Percentiles rank a stretch among this genome's conserved stretches.
Evolutionary conservation across 306 rosid genomes (phyloP).

Genomic region (Vigna radiata): DNA sequence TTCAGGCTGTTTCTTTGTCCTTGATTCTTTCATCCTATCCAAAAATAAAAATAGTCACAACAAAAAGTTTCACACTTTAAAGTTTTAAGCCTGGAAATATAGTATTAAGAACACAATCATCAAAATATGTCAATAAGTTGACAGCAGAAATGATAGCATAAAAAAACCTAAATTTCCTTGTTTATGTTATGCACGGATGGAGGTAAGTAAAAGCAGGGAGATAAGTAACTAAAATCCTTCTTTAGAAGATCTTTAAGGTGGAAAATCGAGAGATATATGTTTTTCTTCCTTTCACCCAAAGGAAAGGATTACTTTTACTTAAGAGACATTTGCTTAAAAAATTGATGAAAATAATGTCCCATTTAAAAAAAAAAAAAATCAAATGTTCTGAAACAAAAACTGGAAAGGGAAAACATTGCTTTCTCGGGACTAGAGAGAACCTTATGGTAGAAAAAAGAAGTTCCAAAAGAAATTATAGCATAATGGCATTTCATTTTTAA

Average conservation of each 20-base stretch:
- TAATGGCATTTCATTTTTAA: not conserved
- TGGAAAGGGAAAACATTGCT: not conserved
- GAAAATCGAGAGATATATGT: not conserved
- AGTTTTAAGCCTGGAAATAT: not conserved
- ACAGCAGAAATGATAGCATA: conserved; percentile 20
- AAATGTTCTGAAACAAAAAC: not conserved
- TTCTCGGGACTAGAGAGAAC: conserved; percentile 10
- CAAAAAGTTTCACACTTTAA: conserved; percentile 24
- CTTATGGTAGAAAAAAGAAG: not conserved
- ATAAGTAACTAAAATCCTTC: not conserved
- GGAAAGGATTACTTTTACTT: conserved; percentile 9
- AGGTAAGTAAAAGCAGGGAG: not conserved
- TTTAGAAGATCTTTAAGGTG: not conserved
- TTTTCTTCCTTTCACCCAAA: not conserved
- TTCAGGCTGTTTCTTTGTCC: conserved; percentile 74
- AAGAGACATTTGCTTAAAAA: not conserved
- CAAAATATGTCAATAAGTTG: conserved; percentile 33
- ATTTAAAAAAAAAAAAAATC: not conserved
- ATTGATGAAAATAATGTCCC: not conserved
- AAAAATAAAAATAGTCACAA: conserved; percentile 25
- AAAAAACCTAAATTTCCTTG: not conserved
- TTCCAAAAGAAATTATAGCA: not conserved
- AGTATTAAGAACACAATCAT: conserved; percentile 23
- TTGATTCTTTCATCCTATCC: conserved; percentile 78
- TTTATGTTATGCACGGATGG: not conserved